Conservation (phyloP, 164 flowering plant species). For the Liquidambar formosana region DNA sequence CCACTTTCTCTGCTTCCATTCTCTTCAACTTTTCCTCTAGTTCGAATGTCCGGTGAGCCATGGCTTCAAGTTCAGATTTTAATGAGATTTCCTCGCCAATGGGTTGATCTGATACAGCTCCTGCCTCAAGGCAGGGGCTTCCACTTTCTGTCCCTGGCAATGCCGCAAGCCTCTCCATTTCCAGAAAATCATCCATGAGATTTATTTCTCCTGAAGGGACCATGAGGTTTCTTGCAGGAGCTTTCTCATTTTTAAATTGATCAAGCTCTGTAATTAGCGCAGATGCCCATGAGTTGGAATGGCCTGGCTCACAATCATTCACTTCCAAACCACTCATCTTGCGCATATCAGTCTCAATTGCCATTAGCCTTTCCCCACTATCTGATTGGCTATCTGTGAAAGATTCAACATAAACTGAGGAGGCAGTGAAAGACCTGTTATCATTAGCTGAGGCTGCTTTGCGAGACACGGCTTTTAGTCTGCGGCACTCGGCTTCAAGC, state of each 20-base stretch:
- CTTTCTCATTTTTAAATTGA: constrained; percentile 18
- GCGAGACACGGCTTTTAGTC: constrained; percentile 15
- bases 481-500: constrained; percentile 24
- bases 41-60: constrained; percentile 22
- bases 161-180: constrained; percentile 49
- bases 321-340: constrained; percentile 20
- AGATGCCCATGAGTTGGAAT: constrained; percentile 24
- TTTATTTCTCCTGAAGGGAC: constrained; percentile 20
- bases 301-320: constrained; percentile 22
- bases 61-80: constrained; percentile 25
- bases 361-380: constrained; percentile 27
- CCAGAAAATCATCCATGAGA: constrained; percentile 59
- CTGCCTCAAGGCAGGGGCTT: constrained; percentile 1
- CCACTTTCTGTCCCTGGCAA: constrained; percentile 19
- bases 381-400: constrained; percentile 37
- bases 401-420: constrained; percentile 30
- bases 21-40: constrained; percentile 35
- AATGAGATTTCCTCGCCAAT: constrained; percentile 11
- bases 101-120: constrained; percentile 6
- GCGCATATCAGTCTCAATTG: constrained; percentile 17
- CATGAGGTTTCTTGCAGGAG: constrained; percentile 13
- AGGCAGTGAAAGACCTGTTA: constrained; percentile 7
- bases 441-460: constrained; percentile 13
- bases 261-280: constrained; percentile 20
- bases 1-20: no score